Evolutionary conservation across 208 protist species (phyloP), one percentile per base, ranked within the genome.

Genomic region (Spongospora subterranea): DNA sequence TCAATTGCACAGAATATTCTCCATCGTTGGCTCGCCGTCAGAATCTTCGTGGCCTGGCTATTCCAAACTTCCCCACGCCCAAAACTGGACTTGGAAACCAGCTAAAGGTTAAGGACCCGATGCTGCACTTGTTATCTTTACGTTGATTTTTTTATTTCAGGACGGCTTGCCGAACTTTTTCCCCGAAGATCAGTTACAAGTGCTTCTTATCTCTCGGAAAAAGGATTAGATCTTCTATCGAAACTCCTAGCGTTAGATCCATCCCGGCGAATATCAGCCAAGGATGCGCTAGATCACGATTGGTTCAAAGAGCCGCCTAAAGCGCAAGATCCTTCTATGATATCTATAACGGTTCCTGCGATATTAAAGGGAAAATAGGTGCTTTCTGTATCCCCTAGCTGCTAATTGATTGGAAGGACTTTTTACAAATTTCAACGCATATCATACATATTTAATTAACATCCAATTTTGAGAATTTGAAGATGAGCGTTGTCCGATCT

Each of bases 221-320:
- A 39, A 91, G 60, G 60, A 88, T 40, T 88, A 1, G 88, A 90
- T 32, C 20, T 90, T 32, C 89, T 90, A 0, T 32, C 24, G 29
- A 46, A 88, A 24, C 46, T 93, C 32, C 39, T 93, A 0, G 89
- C 24, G 13, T 29, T 65, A 39, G 88, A 88, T 35, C 88, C 82
- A 0, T 46, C 60, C 0, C 41, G 76, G 76, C 50, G 91, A 54
- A 90, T 94, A 17, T 93, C 93, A 24, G 93, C 93, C 40, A 91
- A 90, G 1, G 90, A 93, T 29, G 93, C 93, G 29, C 46, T 94
- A 41, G 24, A 88, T 13, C 93, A 94, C 64, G 77, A 92, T 11
- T 93, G 91, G 54, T 93, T 93, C 76, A 89, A 77, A 41, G 90
- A 93, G 91, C 17, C 60, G n/a, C 92, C 92, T 1, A 24, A n/a